phyloP scores from a whole-genome alignment of 2,329 filamentous ascomycete species.

The Beauveria asiatica region DNA sequence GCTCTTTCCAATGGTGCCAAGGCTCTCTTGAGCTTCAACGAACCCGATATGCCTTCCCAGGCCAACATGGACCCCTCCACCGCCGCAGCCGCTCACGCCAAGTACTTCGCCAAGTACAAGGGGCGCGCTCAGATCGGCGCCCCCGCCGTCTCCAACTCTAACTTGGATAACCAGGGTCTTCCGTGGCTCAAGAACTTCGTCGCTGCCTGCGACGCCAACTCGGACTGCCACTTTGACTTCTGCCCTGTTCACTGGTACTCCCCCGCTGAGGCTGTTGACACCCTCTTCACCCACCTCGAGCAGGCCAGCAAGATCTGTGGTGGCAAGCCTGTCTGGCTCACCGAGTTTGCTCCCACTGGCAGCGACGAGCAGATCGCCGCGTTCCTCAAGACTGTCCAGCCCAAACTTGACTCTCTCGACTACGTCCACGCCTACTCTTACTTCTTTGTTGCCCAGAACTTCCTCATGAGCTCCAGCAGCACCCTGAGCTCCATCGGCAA shows the following conservation, averaged over 20 bases:
- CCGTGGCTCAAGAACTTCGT: constrained; percentile 49
- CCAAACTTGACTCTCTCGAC: constrained; percentile 38
- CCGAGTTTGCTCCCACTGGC: constrained; percentile 52
- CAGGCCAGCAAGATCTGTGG: constrained; percentile 36
- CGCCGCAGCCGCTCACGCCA: constrained; percentile 45
- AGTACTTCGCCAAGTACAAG: constrained; percentile 47
- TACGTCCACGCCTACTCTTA: constrained; percentile 50
- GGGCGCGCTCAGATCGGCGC: constrained; percentile 46
- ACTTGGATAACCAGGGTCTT: constrained; percentile 39
- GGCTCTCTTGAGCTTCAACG: constrained; percentile 61
- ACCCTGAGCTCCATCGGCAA: constrained; percentile 39
- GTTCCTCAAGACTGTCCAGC: constrained; percentile 43
- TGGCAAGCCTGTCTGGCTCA: constrained; percentile 50
- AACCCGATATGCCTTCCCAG: constrained; percentile 56
- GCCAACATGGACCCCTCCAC: constrained; percentile 44
- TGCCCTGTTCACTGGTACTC: constrained; percentile 59
- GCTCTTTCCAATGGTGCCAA: constrained; percentile 47
- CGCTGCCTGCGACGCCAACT: constrained; percentile 34
- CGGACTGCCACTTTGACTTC: constrained; percentile 48
- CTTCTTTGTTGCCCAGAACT: constrained; percentile 41
- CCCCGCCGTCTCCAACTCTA: constrained; percentile 55
- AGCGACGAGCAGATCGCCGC: constrained; percentile 31
- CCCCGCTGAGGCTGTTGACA: constrained; percentile 32
- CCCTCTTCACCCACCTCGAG: constrained; percentile 47
- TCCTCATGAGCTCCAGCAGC: constrained; percentile 31